Evolutionary conservation across 2,329 filamentous ascomycete species (phyloP), one percentile per base, ranked within the genome.

Genomic region (Colletotrichum sp.): DNA sequence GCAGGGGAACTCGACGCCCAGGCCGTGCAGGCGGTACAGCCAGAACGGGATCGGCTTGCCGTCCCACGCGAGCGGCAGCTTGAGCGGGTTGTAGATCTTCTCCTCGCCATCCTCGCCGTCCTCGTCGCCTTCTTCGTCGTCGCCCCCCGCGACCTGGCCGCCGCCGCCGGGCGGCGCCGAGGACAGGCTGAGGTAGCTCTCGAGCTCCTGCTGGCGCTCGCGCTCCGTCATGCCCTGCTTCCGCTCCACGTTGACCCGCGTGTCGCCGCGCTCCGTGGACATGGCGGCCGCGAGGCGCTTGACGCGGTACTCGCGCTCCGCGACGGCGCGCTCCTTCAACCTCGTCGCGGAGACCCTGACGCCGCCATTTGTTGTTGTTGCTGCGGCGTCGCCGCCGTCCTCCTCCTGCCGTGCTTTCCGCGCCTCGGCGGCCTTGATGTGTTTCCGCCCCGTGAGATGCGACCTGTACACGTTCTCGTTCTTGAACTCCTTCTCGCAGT

Each of bases 11-110:
- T 99, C 97, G 14, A 98, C 96, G 10, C 97, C 97, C 30, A 99
- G 88, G 2, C 97, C 97, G 82, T 99, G 97, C 18, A 99, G 90
- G 80, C 98, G 97, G 89, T 99, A 99, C 18, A 99, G 90, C 97
- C 97, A 99, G 88, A 97, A 99, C 0, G 98, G 97, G 80, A 99
- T 99, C 0, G 98, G 97, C 83, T 99, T 99, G 80, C 98, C 97
- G 79, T 99, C 97, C 98, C 98, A 99, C 4, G 95, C 96, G 9
- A 99, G 90, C 0, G 97, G 97, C 3, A 99, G 90, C 83, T 99
- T 99, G 79, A 99, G 90, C 1, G 97, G 97, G 84, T 99, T 99
- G 89, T 99, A 98, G 75, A 99, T 95, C 83, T 93, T 96, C 78
- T 98, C 96, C 59, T 96, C 95, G 52, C 93, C 94, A 16, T 95